Evolutionary conservation across 225 moss, liverwort and hornwort species (phyloP).

Genomic region (Marchantia paleacea): DNA sequence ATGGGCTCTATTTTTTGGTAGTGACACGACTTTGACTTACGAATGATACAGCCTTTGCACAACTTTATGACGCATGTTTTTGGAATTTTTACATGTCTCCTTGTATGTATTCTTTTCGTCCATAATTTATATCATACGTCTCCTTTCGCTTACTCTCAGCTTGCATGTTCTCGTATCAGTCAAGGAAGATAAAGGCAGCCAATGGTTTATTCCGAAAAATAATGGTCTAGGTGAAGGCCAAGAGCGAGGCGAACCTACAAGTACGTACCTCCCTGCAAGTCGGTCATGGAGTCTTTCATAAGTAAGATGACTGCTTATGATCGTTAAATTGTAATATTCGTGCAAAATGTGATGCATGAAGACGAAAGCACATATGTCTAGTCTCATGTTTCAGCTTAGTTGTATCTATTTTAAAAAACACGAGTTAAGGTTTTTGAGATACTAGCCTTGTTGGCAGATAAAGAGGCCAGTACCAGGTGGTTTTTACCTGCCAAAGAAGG

Average conservation of each 20-base stretch:
- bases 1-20: no score
- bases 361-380: no score
- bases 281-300: background rate
- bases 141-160: background rate
- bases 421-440: background rate
- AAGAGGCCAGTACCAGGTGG: slow-evolving; percentile 17
- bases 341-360: no score
- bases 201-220: slow-evolving; percentile 22
- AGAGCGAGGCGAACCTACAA: slow-evolving; percentile 17
- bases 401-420: background rate
- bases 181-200: slow-evolving; percentile 6
- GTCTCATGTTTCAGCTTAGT: no score
- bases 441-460: slow-evolving; percentile 16
- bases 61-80: no score
- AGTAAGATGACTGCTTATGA: background rate
- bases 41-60: no score
- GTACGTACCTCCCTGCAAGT: slow-evolving; percentile 14
- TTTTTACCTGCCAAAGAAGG: slow-evolving; percentile 30
- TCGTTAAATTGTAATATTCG: no score
- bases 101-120: background rate
- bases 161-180: slow-evolving; percentile 4
- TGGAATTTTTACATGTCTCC: no score
- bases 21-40: no score
- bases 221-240: slow-evolving; percentile 8
- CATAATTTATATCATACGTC: background rate